These are phyloP conservation scores for Penicillium fimorum DNA, from an alignment of 495 filamentous ascomycete species.

Conservation along the genomic window DNA sequence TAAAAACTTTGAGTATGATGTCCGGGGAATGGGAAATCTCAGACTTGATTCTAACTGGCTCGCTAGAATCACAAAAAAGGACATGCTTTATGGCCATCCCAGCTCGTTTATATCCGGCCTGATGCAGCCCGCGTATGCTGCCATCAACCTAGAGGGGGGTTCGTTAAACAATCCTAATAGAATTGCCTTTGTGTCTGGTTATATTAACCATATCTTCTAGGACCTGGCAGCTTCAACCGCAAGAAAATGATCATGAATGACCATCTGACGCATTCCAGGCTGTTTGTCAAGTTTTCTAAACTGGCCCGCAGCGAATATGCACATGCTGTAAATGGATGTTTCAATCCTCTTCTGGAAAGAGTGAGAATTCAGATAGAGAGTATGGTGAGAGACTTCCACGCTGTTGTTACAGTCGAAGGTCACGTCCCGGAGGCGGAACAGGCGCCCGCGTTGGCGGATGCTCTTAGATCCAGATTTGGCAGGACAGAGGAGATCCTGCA, in stretches of 20 bases:
- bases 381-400: slow-evolving; percentile 11
- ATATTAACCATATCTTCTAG: slow-evolving; percentile 7
- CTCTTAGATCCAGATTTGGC: not conserved
- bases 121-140: slow-evolving; percentile 24
- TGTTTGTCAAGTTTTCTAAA: slow-evolving; percentile 9
- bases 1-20: not conserved
- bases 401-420: slow-evolving; percentile 12
- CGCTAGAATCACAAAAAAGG: slow-evolving; percentile 10
- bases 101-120: slow-evolving; percentile 23
- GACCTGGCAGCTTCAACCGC: slow-evolving; percentile 9
- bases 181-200: not conserved
- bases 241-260: slow-evolving; percentile 17
- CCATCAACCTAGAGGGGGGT: slow-evolving; percentile 20
- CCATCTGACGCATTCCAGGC: slow-evolving; percentile 6
- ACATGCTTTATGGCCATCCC: slow-evolving; percentile 16
- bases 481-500: not conserved
- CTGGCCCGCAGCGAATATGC: not conserved
- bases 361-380: slow-evolving; percentile 7
- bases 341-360: slow-evolving; percentile 4
- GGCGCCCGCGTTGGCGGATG: slow-evolving; percentile 6
- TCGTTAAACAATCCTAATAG: slow-evolving; percentile 1
- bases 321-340: not conserved
- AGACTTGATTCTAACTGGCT: not conserved
- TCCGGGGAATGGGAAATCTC: not conserved
- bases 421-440: slow-evolving; percentile 14